Evolutionary conservation across 768 basidiomycete genomes (phyloP).

Genomic region (Psilocybe cubensis): DNA sequence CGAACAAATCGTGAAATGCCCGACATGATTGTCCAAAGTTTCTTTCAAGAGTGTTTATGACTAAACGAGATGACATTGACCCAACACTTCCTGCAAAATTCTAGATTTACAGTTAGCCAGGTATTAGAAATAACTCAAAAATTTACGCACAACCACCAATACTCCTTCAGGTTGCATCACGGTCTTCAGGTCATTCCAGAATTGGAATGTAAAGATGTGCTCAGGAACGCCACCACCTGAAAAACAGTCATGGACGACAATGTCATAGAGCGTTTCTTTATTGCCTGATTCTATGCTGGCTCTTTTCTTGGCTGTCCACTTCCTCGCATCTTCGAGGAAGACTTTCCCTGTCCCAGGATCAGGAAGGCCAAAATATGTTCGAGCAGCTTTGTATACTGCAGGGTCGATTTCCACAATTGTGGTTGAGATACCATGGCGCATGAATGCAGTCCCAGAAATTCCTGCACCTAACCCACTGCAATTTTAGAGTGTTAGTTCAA

Average conservation of each 20-base stretch:
- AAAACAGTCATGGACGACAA: conserved; percentile 91
- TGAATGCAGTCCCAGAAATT: conserved; percentile 76
- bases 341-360: conserved; percentile 62
- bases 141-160: conserved; percentile 70
- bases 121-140: not conserved
- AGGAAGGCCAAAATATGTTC: conserved; percentile 78
- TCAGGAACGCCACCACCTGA: conserved; percentile 91
- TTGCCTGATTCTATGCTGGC: conserved; percentile 28
- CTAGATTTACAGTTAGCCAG: conserved; percentile 37
- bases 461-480: conserved; percentile 88
- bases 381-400: conserved; percentile 83
- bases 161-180: conserved; percentile 73
- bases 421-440: conserved; percentile 66
- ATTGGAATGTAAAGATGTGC: conserved; percentile 83
- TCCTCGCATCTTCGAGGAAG: conserved; percentile 77
- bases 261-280: conserved; percentile 54
- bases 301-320: conserved; percentile 59
- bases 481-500: conserved; percentile 15
- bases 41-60: conserved; percentile 69
- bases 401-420: conserved; percentile 95
- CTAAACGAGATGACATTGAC: conserved; percentile 64
- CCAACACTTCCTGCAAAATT: conserved; percentile 81
- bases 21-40: conserved; percentile 77
- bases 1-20: conserved; percentile 75
- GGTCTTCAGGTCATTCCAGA: conserved; percentile 73